Evolutionary conservation across 495 filamentous ascomycete genomes (phyloP).

Genomic region (Stereocaulon alpinum): DNA sequence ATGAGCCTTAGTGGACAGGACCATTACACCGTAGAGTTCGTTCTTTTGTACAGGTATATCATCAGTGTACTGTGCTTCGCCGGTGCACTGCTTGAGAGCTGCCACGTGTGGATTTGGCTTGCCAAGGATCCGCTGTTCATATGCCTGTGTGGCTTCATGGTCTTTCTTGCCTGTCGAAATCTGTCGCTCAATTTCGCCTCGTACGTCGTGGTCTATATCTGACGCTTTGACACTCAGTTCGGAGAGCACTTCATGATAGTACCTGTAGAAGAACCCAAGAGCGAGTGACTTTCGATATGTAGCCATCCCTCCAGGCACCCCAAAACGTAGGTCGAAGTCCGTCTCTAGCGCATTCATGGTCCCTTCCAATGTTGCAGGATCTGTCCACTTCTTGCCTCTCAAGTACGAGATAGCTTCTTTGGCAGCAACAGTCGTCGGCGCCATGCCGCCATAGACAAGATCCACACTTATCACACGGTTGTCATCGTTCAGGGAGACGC

Average conservation of each 20-base stretch:
- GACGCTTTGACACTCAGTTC: constrained; percentile 35
- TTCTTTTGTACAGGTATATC: constrained; percentile 83
- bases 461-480: constrained; percentile 59
- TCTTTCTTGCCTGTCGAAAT: constrained; percentile 52
- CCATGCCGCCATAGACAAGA: constrained; percentile 88
- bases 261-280: constrained; percentile 39
- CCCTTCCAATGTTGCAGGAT: constrained; percentile 73
- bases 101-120: constrained; percentile 77
- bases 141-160: constrained; percentile 47
- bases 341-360: constrained; percentile 75
- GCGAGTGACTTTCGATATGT: constrained; percentile 88
- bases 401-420: constrained; percentile 63
- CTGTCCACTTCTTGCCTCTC: constrained; percentile 65
- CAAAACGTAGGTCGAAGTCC: constrained; percentile 77
- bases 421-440: constrained; percentile 72
- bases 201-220: constrained; percentile 40
- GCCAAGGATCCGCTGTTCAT: constrained; percentile 68
- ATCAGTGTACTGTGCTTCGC: constrained; percentile 93
- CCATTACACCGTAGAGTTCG: constrained; percentile 78
- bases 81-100: constrained; percentile 85
- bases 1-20: constrained; percentile 81
- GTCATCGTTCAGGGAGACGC: constrained; percentile 53
- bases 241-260: constrained; percentile 38
- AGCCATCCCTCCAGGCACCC: constrained; percentile 92
- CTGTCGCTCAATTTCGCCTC: constrained; percentile 48